Conservation (phyloP, 163 green algal genomes). For the Chlorella variabilis region DNA sequence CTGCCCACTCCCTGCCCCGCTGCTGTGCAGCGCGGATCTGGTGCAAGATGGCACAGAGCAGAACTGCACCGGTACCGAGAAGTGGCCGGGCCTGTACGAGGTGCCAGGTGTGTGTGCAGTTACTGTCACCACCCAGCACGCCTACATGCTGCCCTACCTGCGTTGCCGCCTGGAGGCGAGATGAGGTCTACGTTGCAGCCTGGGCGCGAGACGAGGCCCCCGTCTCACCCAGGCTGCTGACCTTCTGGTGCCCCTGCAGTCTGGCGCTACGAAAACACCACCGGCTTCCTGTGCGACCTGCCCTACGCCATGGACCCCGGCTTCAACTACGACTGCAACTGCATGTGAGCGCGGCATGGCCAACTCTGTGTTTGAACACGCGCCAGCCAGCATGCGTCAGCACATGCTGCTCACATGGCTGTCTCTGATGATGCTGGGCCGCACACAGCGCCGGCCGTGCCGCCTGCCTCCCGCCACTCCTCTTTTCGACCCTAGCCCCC, state of each 20-base stretch:
- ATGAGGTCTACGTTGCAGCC: too few relatives aligned
- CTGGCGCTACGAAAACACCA: slow-evolving; percentile 11
- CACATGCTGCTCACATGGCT: too few relatives aligned
- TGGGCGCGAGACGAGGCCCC: too few relatives aligned
- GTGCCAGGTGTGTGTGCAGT: not conserved
- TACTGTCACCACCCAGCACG: not conserved
- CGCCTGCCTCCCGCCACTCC: too few relatives aligned
- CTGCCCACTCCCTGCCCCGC: too few relatives aligned
- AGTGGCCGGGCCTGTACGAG: slow-evolving; percentile 16
- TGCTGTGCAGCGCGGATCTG: slow-evolving; percentile 5
- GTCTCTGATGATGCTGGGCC: too few relatives aligned
- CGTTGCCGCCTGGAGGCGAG: not conserved
- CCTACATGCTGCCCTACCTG: not conserved
- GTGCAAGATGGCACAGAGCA: slow-evolving; percentile 4
- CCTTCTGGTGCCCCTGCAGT: too few relatives aligned
- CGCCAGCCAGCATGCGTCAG: too few relatives aligned
- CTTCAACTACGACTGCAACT: slow-evolving; percentile 12
- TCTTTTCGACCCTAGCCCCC: too few relatives aligned
- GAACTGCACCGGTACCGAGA: slow-evolving; percentile 1
- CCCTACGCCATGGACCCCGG: slow-evolving; percentile 29
- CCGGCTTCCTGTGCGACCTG: not conserved
- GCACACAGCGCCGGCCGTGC: too few relatives aligned
- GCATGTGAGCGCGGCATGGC: not conserved
- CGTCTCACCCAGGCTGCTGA: too few relatives aligned
- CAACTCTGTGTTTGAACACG: not conserved